Conservation (phyloP, 768 basidiomycete genomes). For the Boletales sp. region DNA sequence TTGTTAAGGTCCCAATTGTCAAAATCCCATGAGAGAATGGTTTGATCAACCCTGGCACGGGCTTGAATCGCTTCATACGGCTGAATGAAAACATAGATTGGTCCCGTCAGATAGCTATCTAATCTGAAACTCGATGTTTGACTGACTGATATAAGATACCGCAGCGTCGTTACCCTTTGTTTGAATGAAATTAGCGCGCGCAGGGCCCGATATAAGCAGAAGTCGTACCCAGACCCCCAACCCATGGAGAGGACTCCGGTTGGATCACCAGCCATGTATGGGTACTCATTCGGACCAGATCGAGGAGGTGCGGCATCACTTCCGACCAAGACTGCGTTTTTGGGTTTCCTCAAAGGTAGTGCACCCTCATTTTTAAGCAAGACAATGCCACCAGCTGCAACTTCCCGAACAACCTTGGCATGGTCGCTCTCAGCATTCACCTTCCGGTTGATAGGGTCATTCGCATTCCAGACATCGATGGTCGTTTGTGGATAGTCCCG, state of each 20-base stretch:
- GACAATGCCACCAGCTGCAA: constrained; percentile 66
- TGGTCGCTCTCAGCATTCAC: constrained; percentile 61
- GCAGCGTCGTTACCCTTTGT: constrained; percentile 61
- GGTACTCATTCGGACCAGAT: constrained; percentile 68
- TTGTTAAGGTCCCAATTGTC: constrained; percentile 62
- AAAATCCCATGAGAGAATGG: constrained; percentile 65
- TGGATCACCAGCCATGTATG: constrained; percentile 53
- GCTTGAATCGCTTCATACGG: constrained; percentile 80
- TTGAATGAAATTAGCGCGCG: neutral
- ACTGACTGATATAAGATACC: constrained; percentile 72
- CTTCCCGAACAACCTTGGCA: constrained; percentile 47
- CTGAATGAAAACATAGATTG: constrained; percentile 25
- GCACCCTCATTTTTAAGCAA: constrained; percentile 62
- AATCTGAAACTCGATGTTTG: neutral
- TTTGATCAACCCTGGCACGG: constrained; percentile 64
- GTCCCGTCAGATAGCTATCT: neutral
- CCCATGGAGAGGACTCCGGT: constrained; percentile 84
- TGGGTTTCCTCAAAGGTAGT: constrained; percentile 57
- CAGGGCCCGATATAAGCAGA: neutral
- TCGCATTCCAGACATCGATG: constrained; percentile 24
- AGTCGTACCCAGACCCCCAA: constrained; percentile 74
- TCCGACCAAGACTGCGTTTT: constrained; percentile 59
- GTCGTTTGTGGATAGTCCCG: constrained; percentile 23
- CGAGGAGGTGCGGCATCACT: constrained; percentile 60
- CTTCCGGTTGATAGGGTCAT: constrained; percentile 35